phyloP scores from a whole-genome alignment of 2,329 filamentous ascomycete species.

The Botrytis paeoniae region DNA sequence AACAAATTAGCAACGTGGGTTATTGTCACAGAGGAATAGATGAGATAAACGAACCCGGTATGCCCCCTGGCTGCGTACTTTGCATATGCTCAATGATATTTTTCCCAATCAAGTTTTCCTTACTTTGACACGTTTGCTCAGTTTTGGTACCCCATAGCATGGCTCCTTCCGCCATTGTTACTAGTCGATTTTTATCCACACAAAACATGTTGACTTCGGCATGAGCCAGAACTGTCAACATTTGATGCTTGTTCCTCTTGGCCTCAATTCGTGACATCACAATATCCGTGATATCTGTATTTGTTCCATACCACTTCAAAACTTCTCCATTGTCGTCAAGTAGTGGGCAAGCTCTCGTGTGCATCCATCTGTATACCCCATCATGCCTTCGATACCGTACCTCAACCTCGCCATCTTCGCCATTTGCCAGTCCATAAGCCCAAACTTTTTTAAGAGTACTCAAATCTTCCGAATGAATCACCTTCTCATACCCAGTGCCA shows the following conservation, averaged over 20 bases:
- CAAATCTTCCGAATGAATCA: slow-evolving; percentile 27
- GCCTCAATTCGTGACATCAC: slow-evolving; percentile 30
- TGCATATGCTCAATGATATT: slow-evolving; percentile 24
- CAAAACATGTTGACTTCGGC: slow-evolving; percentile 31
- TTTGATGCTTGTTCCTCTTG: slow-evolving; percentile 29
- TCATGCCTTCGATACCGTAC: slow-evolving; percentile 29
- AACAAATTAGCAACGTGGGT: background rate
- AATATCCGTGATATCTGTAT: slow-evolving; percentile 31
- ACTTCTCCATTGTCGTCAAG: slow-evolving; percentile 22
- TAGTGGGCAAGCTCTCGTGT: slow-evolving; percentile 27
- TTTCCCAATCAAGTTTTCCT: slow-evolving; percentile 21
- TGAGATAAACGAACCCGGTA: slow-evolving; percentile 6
- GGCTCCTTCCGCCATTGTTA: slow-evolving; percentile 29
- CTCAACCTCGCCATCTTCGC: slow-evolving; percentile 25
- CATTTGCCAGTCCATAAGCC: slow-evolving; percentile 8
- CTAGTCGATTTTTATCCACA: slow-evolving; percentile 23
- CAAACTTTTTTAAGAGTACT: slow-evolving; percentile 21
- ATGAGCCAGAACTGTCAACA: slow-evolving; percentile 30
- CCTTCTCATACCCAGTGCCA: slow-evolving; percentile 20
- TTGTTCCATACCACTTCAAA: slow-evolving; percentile 33
- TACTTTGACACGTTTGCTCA: slow-evolving; percentile 8
- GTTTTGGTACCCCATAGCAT: slow-evolving; percentile 23
- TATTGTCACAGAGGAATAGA: background rate
- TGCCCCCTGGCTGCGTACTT: slow-evolving; percentile 21
- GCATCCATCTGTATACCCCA: slow-evolving; percentile 32